Evolutionary conservation across 1,284 basidiomycete genomes (phyloP), one percentile per base, ranked within the genome.

Genomic region (Mycosarcoma maydis): DNA sequence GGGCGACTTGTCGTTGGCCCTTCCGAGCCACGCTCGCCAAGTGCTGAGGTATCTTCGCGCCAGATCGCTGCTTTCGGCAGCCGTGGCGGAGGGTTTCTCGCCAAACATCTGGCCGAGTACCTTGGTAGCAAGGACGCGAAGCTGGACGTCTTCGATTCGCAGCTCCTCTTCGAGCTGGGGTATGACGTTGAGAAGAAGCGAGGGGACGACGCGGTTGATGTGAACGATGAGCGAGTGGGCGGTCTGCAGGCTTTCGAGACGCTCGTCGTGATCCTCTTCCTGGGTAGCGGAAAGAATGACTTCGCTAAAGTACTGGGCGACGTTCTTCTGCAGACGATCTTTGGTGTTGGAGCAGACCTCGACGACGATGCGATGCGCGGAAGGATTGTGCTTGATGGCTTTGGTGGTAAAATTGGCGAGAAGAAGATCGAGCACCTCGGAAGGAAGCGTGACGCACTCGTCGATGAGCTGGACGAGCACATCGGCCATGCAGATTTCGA

Each of bases 161-260:
- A 98, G 85, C 79, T 97, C 93, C 74, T 93, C 91, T 81, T 96
- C 94, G 13, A 99, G 87, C 58, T 94, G 90, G 0, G 95, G 95
- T 14, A 98, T 89, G 41, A 97, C 92, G 79, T 90, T 93, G 74
- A 92, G 88, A 0, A 98, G 84, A 14, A 98, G 84, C 11, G 87
- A 85, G 0, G 95, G 93, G 75, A 90, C 92, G 19, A 90, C 86
- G 24, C 87, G 87, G 81, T 92, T 89, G 24, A 99, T 87, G 37
- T 89, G 88, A 72, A 91, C 89, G 81, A 98, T 90, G 59, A 97
- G 89, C 37, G 88, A 86, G 82, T 98, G 94, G 2, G 91, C 90
- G 0, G 85, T 85, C 58, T 87, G 86, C 46, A 95, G 69, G 20
- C 47, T 58, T 22, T 68, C 58, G 13, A 66, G 57, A 3, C 64